Conservation (phyloP, 176 grass and related monocot species). For the Oryza punctata region DNA sequence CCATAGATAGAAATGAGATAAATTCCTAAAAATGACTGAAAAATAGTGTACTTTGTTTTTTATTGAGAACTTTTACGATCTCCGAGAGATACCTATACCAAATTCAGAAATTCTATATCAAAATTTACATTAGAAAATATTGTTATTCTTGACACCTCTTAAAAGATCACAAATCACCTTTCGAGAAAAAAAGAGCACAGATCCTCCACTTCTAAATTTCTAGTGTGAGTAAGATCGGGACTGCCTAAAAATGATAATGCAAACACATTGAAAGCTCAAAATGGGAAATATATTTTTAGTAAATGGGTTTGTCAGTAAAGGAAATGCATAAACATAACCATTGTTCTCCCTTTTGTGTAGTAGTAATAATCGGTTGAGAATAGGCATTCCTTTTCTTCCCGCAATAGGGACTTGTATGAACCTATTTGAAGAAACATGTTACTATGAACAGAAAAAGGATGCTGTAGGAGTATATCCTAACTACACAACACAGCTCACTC, state of each 20-base stretch:
- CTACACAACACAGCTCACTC: background rate
- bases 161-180: too few species aligned
- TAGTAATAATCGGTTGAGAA: background rate
- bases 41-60: too few species aligned
- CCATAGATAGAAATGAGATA: too few species aligned
- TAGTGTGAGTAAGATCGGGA: too few species aligned
- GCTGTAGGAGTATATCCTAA: background rate
- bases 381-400: background rate
- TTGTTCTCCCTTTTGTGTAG: background rate
- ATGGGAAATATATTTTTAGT: background rate
- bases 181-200: too few species aligned
- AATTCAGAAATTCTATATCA: too few species aligned
- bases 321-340: background rate
- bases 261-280: background rate
- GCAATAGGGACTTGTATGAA: background rate
- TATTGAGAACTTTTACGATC: too few species aligned
- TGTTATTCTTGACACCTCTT: too few species aligned
- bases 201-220: too few species aligned
- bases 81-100: too few species aligned
- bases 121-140: too few species aligned
- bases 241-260: background rate
- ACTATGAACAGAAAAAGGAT: background rate
- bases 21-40: too few species aligned
- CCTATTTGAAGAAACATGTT: background rate
- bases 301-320: background rate